Conservation (phyloP, 2,329 filamentous ascomycete genomes). For the Mycosphaerella sp. region DNA sequence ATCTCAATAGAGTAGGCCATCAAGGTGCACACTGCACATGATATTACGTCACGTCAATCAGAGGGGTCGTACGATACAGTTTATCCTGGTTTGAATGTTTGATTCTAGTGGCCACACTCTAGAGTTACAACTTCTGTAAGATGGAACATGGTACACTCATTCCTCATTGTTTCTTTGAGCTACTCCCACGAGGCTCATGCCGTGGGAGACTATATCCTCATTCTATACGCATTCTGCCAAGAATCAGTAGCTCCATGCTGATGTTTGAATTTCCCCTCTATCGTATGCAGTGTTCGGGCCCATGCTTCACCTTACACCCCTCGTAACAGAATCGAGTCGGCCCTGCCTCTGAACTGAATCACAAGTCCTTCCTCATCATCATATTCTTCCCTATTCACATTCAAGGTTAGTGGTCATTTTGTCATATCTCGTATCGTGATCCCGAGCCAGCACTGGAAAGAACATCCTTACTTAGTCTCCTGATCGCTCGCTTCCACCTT, state of each 20-base stretch:
- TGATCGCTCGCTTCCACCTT: conserved; percentile 13
- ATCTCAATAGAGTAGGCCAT: no score
- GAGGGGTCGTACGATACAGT: neutral
- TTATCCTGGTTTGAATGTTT: no score
- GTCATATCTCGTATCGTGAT: neutral
- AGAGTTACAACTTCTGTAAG: neutral
- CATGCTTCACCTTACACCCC: neutral
- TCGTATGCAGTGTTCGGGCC: no score
- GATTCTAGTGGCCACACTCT: no score
- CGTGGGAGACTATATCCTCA: neutral
- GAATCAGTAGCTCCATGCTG: neutral
- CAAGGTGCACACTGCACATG: no score
- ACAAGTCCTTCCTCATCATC: conserved; percentile 22
- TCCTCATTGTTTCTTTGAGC: neutral
- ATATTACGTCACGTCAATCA: neutral
- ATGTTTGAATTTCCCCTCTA: neutral
- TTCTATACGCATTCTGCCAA: neutral
- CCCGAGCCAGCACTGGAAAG: conserved; percentile 5
- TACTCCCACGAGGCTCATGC: neutral
- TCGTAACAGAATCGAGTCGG: conserved; percentile 2
- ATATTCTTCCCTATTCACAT: conserved; percentile 15
- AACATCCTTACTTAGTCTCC: conserved; percentile 21
- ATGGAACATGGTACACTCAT: neutral
- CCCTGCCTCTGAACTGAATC: conserved; percentile 15
- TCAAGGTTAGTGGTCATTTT: conserved; percentile 18